These are phyloP conservation scores for Termitomyces sp. DNA, from an alignment of 768 basidiomycete species.

Conservation along the genomic window DNA sequence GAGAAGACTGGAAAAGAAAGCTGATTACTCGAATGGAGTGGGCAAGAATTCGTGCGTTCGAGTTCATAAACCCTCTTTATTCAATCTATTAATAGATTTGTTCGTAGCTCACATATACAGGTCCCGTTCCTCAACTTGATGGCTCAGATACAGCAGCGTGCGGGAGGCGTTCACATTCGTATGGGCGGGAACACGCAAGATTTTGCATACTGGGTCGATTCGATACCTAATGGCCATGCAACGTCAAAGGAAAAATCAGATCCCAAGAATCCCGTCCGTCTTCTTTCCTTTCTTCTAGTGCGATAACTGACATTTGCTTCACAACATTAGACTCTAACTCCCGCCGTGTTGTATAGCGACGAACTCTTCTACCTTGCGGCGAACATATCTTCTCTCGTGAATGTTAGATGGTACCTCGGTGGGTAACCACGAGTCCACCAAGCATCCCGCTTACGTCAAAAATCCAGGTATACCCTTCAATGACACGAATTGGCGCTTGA, in stretches of 20 bases:
- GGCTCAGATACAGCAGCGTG: constrained; percentile 50
- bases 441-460: not conserved
- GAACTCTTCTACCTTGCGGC: constrained; percentile 64
- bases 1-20: not conserved
- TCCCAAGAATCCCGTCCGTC: constrained; percentile 26
- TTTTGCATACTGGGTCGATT: constrained; percentile 33
- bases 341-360: constrained; percentile 55
- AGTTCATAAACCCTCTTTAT: not conserved
- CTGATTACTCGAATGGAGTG: not conserved
- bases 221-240: constrained; percentile 32
- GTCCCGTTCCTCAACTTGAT: constrained; percentile 64
- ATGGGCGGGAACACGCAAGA: constrained; percentile 72
- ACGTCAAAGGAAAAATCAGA: constrained; percentile 35
- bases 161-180: constrained; percentile 49
- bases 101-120: not conserved
- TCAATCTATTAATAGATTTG: too few species aligned
- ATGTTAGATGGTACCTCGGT: constrained; percentile 65
- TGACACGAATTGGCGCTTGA: constrained; percentile 48
- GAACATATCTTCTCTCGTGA: constrained; percentile 53
- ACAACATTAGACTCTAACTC: constrained; percentile 49
- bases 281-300: not conserved
- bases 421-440: not conserved
- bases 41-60: not conserved
- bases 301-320: not conserved
- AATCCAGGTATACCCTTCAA: constrained; percentile 57